Evolutionary conservation across 2,329 filamentous ascomycete species (phyloP), one percentile per base, ranked within the genome.

Genomic region (Rosellinia necatrix): DNA sequence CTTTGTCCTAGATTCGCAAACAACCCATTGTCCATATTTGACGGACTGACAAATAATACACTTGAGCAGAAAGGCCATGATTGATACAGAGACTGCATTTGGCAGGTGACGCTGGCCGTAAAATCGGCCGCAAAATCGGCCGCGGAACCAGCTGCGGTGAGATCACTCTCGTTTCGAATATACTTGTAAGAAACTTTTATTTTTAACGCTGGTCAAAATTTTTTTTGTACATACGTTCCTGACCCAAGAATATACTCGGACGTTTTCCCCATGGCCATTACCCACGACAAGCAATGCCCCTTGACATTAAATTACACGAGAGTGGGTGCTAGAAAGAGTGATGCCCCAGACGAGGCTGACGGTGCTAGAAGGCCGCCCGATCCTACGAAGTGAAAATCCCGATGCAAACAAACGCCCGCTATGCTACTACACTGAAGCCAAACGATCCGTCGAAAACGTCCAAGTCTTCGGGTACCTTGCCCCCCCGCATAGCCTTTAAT

Each of bases 391-490:
- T n/a, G n/a, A n/a, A n/a, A n/a, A n/a, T n/a, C n/a, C n/a, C n/a
- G n/a, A n/a, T n/a, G n/a, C n/a, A n/a, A n/a, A n/a, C 35, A 27
- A 9, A 27, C n/a, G 6, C 12, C 15, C 13, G 7, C 46, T 59
- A 71, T 34, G 66, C 58, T 8, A 81, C 82, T 8, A 85, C 77
- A 60, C 80, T 81, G 63, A 85, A 84, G 6, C 82, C 81, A 67
- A 83, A 84, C 0, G 81, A 83, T 2, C 82, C 82, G 50, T 85
- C 82, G 66, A 84, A 85, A 1, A 82, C 71, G 53, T 83, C 81
- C n/a, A 79, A 71, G 57, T 77, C 76, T 56, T 75, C 75, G 9
- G 75, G 64, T 25, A 75, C 73, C 9, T 68, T 71, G 25, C 75
- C 75, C 9, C 74, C 75, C 13, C 84, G 76, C 71, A 86, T 80